Percentiles rank a stretch among this genome's conserved stretches.
Evolutionary conservation across 2,329 filamentous ascomycete genomes (phyloP).

Genomic region (Grosmannia clavigera): DNA sequence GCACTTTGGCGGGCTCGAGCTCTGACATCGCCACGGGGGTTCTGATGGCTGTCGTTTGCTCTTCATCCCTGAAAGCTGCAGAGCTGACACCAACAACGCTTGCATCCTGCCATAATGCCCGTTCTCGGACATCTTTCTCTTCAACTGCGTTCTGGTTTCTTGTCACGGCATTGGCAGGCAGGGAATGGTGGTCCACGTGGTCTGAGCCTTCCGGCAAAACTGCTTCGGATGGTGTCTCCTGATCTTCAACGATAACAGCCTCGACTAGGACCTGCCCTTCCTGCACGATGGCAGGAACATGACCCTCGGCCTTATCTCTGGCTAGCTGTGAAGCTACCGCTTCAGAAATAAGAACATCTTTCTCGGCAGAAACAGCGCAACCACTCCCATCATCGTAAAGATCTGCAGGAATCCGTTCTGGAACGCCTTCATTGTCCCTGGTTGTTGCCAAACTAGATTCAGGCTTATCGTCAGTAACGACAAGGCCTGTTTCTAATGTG

Average conservation of each 20-base stretch:
- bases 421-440: neutral
- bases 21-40: neutral
- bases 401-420: neutral
- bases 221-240: neutral
- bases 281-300: neutral
- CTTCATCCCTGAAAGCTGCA: neutral
- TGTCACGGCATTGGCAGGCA: neutral
- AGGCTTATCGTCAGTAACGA: constrained; percentile 1
- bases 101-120: neutral
- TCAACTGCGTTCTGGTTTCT: neutral
- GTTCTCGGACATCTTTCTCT: neutral
- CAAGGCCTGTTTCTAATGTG: neutral
- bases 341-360: neutral
- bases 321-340: neutral
- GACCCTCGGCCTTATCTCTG: neutral
- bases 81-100: neutral
- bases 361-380: neutral
- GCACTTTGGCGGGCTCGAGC: neutral
- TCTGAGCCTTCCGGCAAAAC: neutral
- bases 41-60: neutral
- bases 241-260: neutral
- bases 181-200: too few relatives aligned
- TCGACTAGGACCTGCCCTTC: neutral
- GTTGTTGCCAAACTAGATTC: neutral
- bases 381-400: neutral